Conservation (phyloP, 768 basidiomycete species). For the Lentinula guzmanii region DNA sequence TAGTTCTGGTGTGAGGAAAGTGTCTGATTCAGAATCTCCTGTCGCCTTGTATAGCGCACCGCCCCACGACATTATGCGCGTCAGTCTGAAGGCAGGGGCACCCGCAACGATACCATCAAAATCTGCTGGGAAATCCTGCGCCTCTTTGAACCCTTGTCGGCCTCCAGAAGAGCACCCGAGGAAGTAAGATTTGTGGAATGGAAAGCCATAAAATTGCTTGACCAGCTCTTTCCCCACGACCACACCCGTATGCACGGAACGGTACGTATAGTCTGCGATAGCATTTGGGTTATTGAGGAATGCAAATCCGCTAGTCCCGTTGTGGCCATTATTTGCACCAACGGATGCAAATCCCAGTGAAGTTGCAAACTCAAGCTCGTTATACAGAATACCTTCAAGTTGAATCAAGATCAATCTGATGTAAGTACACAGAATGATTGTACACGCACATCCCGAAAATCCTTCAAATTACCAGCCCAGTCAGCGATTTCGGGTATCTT, state of each 20-base stretch:
- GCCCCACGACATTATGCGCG: not conserved
- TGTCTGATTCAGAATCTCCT: not conserved
- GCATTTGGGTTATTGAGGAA: not conserved
- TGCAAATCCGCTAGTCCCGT: not conserved
- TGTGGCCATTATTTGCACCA: not conserved
- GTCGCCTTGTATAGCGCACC: not conserved
- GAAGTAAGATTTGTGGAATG: slow-evolving; percentile 15
- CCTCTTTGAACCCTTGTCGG: slow-evolving; percentile 15
- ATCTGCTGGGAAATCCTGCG: slow-evolving; percentile 12
- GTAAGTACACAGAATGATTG: not conserved
- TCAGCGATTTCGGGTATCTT: not conserved
- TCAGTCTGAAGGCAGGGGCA: slow-evolving; percentile 11
- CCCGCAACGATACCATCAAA: slow-evolving; percentile 18
- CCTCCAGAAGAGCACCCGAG: slow-evolving; percentile 18
- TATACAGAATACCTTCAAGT: not conserved
- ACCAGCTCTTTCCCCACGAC: slow-evolving; percentile 16
- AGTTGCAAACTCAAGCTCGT: not conserved
- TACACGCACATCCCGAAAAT: not conserved
- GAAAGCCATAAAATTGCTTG: slow-evolving; percentile 13
- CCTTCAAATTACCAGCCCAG: not conserved
- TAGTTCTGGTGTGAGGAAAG: slow-evolving; percentile 10
- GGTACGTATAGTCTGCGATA: not conserved
- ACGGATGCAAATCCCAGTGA: not conserved
- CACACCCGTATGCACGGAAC: slow-evolving; percentile 11
- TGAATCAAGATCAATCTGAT: not conserved